Evolutionary conservation across 306 rosid species (phyloP).

Genomic region (Begonia fuchsioides): DNA sequence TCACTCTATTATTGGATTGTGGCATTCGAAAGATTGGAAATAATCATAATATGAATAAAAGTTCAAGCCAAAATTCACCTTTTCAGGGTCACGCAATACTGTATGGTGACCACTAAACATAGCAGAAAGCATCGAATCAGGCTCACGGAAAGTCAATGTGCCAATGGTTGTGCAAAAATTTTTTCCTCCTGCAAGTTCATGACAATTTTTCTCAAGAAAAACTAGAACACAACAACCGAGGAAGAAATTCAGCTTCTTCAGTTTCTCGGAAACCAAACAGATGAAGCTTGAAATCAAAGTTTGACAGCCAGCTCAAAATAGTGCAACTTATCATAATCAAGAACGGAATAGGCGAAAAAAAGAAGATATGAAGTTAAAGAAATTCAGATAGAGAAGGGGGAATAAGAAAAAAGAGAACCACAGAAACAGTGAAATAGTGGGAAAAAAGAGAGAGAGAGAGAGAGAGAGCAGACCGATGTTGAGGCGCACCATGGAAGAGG

Average conservation of each 20-base stretch:
- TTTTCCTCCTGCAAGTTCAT: conserved; percentile 51
- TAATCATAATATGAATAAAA: too few species aligned
- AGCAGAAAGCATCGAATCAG: conserved; percentile 90
- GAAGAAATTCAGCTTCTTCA: neutral
- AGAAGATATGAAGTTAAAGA: too few species aligned
- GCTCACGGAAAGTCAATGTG: conserved; percentile 75
- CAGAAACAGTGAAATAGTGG: too few species aligned
- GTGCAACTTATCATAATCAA: too few species aligned
- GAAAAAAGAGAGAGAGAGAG: neutral
- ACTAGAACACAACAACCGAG: neutral
- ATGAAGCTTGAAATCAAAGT: neutral
- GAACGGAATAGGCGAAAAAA: too few species aligned
- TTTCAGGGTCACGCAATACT: conserved; percentile 36
- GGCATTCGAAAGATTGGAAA: too few species aligned
- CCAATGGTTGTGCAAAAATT: conserved; percentile 62
- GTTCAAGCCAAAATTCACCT: conserved; percentile 13
- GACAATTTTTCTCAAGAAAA: neutral
- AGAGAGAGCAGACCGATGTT: conserved; percentile 42
- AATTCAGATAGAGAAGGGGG: too few species aligned
- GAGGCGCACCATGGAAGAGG: conserved; percentile 46
- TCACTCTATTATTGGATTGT: too few species aligned
- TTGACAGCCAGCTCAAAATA: neutral
- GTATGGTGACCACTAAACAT: conserved; percentile 92
- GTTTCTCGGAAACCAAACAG: conserved; percentile 10
- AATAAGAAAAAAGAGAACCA: too few species aligned